These are phyloP conservation scores for Cunninghamia lanceolata DNA, from an alignment of 75 land plant genomes.

Conservation along the genomic window DNA sequence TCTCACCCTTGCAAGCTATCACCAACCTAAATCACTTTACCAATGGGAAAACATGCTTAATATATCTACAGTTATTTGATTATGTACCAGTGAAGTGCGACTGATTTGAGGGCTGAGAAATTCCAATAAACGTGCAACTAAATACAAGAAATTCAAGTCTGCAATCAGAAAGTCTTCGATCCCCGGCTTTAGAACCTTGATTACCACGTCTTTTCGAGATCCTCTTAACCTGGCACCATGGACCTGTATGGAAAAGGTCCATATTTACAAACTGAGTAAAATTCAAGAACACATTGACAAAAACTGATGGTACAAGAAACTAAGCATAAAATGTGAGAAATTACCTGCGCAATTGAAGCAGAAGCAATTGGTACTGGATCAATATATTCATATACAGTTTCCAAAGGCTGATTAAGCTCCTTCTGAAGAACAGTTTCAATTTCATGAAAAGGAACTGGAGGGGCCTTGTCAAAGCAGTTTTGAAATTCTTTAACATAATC, in stretches of 20 bases:
- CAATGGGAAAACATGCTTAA: neutral
- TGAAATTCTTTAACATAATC: constrained; percentile 98
- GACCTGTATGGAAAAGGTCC: constrained; percentile 45
- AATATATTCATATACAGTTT: constrained; percentile 85
- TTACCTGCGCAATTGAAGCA: constrained; percentile 96
- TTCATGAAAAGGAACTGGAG: constrained; percentile 80
- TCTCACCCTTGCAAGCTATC: neutral
- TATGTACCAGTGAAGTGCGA: constrained; percentile 83
- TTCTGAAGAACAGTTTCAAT: constrained; percentile 63
- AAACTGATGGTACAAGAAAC: neutral
- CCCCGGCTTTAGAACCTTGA: constrained; percentile 98
- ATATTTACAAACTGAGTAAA: neutral
- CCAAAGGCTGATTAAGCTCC: constrained; percentile 82
- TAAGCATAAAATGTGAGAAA: constrained; percentile 4
- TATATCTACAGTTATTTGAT: neutral
- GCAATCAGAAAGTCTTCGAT: constrained; percentile 90
- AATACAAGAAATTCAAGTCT: constrained; percentile 89
- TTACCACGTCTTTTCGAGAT: constrained; percentile 81
- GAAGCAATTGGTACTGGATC: constrained; percentile 98
- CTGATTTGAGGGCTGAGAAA: constrained; percentile 89
- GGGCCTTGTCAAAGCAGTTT: constrained; percentile 90
- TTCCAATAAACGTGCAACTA: constrained; percentile 88
- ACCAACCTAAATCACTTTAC: neutral
- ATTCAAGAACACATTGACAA: neutral
- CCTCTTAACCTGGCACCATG: constrained; percentile 91